Percentiles rank a stretch among this genome's conserved stretches.
phyloP scores from a whole-genome alignment of 768 basidiomycete species.

The Leccinum boreale region DNA sequence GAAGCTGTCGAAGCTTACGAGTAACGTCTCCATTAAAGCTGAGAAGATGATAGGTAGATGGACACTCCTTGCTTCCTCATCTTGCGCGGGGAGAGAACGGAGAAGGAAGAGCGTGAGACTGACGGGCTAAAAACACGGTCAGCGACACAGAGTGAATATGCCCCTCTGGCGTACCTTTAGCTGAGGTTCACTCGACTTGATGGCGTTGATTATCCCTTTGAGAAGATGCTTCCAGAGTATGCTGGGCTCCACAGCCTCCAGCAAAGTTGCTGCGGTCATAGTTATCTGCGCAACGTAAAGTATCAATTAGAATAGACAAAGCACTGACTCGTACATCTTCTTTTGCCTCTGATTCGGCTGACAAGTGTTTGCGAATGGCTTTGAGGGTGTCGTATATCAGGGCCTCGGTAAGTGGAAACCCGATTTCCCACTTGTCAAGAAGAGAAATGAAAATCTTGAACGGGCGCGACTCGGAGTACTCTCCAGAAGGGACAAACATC shows the following conservation, averaged over 20 bases:
- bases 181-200: conserved; percentile 40
- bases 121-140: conserved; percentile 47
- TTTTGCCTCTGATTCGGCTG: conserved; percentile 47
- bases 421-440: conserved; percentile 97
- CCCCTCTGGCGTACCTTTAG: conserved; percentile 45
- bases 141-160: conserved; percentile 1
- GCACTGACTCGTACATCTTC: conserved; percentile 53
- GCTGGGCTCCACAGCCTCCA: conserved; percentile 90
- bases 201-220: conserved; percentile 49
- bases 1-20: conserved; percentile 39
- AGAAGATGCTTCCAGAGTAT: conserved; percentile 83
- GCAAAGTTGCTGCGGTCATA: conserved; percentile 83
- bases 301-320: neutral
- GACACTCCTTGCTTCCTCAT: conserved; percentile 80
- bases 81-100: conserved; percentile 67
- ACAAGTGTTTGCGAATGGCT: conserved; percentile 57
- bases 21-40: conserved; percentile 59
- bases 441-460: conserved; percentile 96
- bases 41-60: conserved; percentile 81
- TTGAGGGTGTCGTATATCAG: conserved; percentile 79
- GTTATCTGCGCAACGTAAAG: conserved; percentile 44
- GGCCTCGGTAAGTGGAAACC: conserved; percentile 70
- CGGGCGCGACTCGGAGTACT: conserved; percentile 77
- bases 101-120: conserved; percentile 72
- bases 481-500: conserved; percentile 68